Conservation (phyloP, 306 rosid genomes). For the Delonix regia region DNA sequence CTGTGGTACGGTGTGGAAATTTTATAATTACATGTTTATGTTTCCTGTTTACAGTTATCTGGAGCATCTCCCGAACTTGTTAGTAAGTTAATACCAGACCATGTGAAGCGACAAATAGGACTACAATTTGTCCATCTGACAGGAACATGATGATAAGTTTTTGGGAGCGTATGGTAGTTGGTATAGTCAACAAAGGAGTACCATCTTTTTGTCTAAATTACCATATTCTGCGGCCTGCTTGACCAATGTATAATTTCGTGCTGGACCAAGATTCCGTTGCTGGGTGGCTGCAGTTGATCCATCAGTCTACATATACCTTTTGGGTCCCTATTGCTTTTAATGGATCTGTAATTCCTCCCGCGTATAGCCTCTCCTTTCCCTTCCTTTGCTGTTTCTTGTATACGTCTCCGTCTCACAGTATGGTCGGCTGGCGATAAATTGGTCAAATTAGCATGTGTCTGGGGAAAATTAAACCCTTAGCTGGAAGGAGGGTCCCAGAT, state of each 20-base stretch:
- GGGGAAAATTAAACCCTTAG: constrained; percentile 62
- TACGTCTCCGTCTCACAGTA: constrained; percentile 72
- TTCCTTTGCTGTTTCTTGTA: constrained; percentile 55
- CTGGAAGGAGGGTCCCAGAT: constrained; percentile 61
- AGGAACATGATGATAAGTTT: constrained; percentile 56
- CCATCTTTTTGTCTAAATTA: constrained; percentile 62
- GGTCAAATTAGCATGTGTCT: constrained; percentile 58
- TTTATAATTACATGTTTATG: not conserved
- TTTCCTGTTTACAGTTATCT: constrained; percentile 56
- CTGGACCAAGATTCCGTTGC: constrained; percentile 43
- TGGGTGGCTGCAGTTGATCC: constrained; percentile 59
- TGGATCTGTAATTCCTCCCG: constrained; percentile 45
- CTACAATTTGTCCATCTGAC: constrained; percentile 56
- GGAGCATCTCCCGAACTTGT: constrained; percentile 86
- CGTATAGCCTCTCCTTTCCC: constrained; percentile 36
- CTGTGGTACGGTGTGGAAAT: not conserved
- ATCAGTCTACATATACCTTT: constrained; percentile 45
- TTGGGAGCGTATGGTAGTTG: constrained; percentile 50
- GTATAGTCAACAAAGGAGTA: constrained; percentile 51
- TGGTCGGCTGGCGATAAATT: constrained; percentile 62
- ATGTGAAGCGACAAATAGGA: constrained; percentile 83
- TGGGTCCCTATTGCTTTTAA: constrained; percentile 35
- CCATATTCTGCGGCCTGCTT: constrained; percentile 47
- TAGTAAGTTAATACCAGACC: constrained; percentile 86
- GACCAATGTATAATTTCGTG: constrained; percentile 35